These are phyloP conservation scores for Globisporangium abappressorium DNA, from an alignment of 352 stramenopile genomes.

Conservation along the genomic window DNA sequence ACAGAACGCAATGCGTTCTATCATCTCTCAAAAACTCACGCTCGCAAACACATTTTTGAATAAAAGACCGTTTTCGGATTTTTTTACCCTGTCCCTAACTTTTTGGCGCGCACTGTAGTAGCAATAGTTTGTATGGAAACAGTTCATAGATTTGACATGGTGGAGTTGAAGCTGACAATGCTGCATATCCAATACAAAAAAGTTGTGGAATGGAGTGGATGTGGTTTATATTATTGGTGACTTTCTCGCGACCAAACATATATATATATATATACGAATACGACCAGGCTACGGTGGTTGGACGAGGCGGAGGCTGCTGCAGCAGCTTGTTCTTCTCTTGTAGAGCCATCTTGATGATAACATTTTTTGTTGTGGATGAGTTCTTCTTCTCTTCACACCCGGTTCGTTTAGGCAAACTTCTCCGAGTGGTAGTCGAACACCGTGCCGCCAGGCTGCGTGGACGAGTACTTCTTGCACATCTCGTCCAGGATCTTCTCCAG, in stretches of 20 bases:
- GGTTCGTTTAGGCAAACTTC: constrained; percentile 59
- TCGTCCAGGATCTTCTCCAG: constrained; percentile 76
- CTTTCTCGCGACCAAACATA: constrained; percentile 8
- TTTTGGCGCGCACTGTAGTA: no score
- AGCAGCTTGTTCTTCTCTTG: background rate
- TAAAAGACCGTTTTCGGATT: no score
- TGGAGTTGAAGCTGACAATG: background rate
- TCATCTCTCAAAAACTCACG: no score
- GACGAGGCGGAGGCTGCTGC: constrained; percentile 2
- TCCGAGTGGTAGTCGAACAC: constrained; percentile 85
- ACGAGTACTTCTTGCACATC: constrained; percentile 70
- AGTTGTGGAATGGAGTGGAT: background rate
- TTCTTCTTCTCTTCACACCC: background rate
- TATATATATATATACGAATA: constrained; percentile 9
- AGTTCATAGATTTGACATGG: background rate
- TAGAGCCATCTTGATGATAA: constrained; percentile 8
- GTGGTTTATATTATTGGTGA: constrained; percentile 7
- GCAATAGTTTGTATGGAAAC: background rate
- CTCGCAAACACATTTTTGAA: no score
- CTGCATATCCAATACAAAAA: background rate
- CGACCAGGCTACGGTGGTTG: constrained; percentile 14
- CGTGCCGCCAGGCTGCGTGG: constrained; percentile 42
- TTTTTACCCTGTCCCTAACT: no score
- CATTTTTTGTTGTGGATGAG: background rate
- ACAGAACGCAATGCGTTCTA: no score